Conservation (phyloP, 1,284 basidiomycete genomes). For the Coniferiporia sulphurascens region DNA sequence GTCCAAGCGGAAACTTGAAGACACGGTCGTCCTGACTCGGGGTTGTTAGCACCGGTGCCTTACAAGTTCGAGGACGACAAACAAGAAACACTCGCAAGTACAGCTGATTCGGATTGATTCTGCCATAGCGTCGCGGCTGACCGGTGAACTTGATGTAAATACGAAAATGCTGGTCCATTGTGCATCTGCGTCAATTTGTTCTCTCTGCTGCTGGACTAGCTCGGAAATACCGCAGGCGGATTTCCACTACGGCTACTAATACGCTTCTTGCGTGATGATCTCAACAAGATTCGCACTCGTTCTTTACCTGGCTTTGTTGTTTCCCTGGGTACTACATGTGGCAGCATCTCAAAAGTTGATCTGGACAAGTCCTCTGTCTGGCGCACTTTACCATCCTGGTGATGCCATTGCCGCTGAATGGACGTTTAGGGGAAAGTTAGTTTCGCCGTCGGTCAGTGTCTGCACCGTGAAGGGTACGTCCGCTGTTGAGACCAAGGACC, state of each 20-base stretch:
- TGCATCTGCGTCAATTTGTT: too few relatives aligned
- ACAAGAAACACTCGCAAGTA: too few relatives aligned
- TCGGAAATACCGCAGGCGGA: background rate
- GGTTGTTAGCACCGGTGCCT: too few relatives aligned
- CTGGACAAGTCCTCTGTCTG: constrained; percentile 14
- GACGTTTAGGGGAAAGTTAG: constrained; percentile 3
- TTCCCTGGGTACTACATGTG: background rate
- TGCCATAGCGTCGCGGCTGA: background rate
- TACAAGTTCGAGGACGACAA: too few relatives aligned
- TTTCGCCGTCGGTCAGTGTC: constrained; percentile 15
- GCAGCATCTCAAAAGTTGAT: background rate
- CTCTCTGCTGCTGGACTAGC: background rate
- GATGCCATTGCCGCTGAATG: constrained; percentile 13
- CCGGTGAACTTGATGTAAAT: background rate
- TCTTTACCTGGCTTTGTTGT: background rate
- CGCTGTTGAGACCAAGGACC: background rate
- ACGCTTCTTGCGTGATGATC: background rate
- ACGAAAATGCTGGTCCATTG: too few relatives aligned
- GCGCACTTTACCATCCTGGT: constrained; percentile 8
- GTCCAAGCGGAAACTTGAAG: background rate
- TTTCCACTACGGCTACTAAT: background rate
- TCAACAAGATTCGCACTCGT: background rate
- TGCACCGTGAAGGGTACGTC: background rate
- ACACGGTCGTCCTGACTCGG: background rate
- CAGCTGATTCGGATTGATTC: background rate